Conservation (phyloP, 805 yeast genomes). For the Kazachstania africana region DNA sequence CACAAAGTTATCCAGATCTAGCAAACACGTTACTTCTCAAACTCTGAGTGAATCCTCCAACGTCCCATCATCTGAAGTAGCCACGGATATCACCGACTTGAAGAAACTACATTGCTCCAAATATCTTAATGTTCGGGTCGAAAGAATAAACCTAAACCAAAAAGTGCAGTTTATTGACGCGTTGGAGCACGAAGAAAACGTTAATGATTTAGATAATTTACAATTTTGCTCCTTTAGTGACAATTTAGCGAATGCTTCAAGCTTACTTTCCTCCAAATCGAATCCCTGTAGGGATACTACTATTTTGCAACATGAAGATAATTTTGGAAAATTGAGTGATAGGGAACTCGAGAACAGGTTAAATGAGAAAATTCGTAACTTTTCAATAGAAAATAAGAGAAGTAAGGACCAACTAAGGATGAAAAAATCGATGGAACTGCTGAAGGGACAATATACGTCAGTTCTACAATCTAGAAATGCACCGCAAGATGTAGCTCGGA, state of each 20-base stretch:
- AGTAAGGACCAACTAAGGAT: slow-evolving; percentile 19
- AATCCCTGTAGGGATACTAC: background rate
- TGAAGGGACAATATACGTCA: slow-evolving; percentile 1
- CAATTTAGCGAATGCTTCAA: background rate
- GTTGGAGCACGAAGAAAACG: background rate
- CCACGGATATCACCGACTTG: too few relatives aligned
- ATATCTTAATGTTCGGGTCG: too few relatives aligned
- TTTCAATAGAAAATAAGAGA: slow-evolving; percentile 23
- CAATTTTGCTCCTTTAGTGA: background rate
- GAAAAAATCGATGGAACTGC: slow-evolving; percentile 23
- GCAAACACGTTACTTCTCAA: too few relatives aligned
- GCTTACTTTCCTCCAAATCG: background rate
- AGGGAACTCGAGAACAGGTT: slow-evolving; percentile 19
- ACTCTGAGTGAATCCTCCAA: too few relatives aligned
- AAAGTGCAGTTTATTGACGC: background rate
- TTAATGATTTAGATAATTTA: background rate
- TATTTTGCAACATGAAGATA: background rate
- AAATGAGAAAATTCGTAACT: slow-evolving; percentile 17
- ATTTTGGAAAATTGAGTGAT: slow-evolving; percentile 8
- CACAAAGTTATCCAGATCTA: too few relatives aligned
- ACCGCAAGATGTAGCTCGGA: too few relatives aligned
- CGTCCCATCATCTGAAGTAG: too few relatives aligned
- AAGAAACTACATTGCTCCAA: too few relatives aligned
- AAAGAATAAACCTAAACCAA: background rate
- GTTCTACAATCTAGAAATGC: too few relatives aligned